Evolutionary conservation across 768 basidiomycete genomes (phyloP).

Genomic region (Termitomyces bulborhizus): DNA sequence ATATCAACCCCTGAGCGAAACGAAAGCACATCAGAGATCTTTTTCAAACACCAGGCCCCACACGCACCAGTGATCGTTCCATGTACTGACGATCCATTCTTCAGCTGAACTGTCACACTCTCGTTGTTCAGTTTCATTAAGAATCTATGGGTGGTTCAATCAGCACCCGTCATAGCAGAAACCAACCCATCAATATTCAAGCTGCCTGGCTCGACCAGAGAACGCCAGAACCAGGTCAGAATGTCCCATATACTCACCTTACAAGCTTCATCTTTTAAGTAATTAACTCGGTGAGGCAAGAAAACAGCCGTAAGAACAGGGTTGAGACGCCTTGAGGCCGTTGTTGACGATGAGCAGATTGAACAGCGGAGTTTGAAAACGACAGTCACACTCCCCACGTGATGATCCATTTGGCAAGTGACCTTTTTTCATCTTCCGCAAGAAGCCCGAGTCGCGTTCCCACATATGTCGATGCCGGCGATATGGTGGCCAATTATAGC

Average conservation of each 20-base stretch:
- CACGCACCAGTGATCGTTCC: constrained; percentile 92
- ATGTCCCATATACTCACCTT: constrained; percentile 39
- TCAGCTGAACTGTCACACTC: constrained; percentile 96
- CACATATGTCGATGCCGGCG: background rate
- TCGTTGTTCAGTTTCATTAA: constrained; percentile 99
- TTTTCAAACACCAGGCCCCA: background rate
- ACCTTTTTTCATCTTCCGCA: background rate
- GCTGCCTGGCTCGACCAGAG: background rate
- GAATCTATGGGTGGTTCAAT: constrained; percentile 51
- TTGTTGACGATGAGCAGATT: constrained; percentile 12
- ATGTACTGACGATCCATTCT: constrained; percentile 92
- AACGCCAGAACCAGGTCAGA: constrained; percentile 3
- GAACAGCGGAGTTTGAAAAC: constrained; percentile 10
- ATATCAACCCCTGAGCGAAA: constrained; percentile 80
- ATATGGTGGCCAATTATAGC: background rate
- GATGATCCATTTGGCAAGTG: background rate
- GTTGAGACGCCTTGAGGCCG: constrained; percentile 4
- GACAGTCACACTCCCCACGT: background rate
- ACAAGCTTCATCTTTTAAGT: constrained; percentile 69
- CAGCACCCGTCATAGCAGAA: constrained; percentile 10
- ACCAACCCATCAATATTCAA: background rate
- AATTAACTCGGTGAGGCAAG: background rate
- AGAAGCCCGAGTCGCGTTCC: background rate
- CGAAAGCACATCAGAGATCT: background rate
- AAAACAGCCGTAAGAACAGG: background rate